Evolutionary conservation across 169 alveolate genomes (phyloP).

Genomic region (Eimeria maxima): DNA sequence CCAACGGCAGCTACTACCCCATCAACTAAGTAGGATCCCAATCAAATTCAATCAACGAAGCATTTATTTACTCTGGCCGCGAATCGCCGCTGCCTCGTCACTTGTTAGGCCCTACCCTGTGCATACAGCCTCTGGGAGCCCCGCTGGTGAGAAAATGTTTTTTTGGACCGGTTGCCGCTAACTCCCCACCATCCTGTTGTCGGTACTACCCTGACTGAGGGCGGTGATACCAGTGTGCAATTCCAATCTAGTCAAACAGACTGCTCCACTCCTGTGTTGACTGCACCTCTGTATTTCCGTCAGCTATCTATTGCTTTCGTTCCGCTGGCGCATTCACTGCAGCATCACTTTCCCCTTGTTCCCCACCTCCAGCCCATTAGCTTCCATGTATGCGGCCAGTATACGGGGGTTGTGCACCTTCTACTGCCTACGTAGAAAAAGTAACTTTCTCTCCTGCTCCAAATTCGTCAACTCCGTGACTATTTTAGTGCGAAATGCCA

Average conservation of each 20-base stretch:
- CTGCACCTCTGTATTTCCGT: background rate
- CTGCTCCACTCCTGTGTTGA: background rate
- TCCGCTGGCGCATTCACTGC: background rate
- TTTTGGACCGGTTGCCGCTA: background rate
- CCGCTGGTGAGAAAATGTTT: background rate
- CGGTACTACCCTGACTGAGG: background rate
- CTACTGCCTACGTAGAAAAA: background rate
- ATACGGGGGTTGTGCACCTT: background rate
- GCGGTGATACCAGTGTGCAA: background rate
- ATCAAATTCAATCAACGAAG: background rate
- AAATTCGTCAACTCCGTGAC: no score
- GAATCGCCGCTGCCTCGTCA: background rate
- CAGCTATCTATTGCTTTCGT: background rate
- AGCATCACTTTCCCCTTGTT: background rate
- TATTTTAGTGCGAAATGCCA: background rate
- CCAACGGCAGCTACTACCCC: slow-evolving; percentile 5
- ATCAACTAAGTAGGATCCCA: background rate
- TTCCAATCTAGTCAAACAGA: background rate
- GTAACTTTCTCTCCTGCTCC: background rate
- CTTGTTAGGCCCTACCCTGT: background rate
- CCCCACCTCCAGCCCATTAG: background rate
- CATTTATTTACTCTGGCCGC: background rate
- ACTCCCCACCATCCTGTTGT: background rate
- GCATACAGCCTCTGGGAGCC: background rate
- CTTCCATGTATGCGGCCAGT: background rate